Percentiles rank a stretch among this genome's conserved stretches.
These are phyloP conservation scores for Nemania sp. DNA, from an alignment of 2,329 filamentous ascomycete genomes.

Conservation along the genomic window DNA sequence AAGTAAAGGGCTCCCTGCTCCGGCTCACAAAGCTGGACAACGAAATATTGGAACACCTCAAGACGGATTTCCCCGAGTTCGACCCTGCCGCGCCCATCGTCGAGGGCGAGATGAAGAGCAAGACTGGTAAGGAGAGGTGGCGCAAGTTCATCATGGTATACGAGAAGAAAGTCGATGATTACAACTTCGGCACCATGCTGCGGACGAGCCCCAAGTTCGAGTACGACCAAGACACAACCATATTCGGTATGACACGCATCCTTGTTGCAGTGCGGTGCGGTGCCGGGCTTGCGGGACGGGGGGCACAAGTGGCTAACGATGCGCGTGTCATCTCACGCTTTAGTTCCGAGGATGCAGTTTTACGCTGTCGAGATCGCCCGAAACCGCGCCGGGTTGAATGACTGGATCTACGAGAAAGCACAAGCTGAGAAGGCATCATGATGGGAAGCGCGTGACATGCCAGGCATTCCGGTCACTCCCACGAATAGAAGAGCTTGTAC, in stretches of 20 bases:
- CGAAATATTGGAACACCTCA: slow-evolving; percentile 90
- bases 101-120: slow-evolving; percentile 98
- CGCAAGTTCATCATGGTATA: slow-evolving; percentile 92
- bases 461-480: not conserved
- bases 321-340: slow-evolving; percentile 25
- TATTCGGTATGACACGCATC: slow-evolving; percentile 69
- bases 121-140: slow-evolving; percentile 91
- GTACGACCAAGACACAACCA: slow-evolving; percentile 86
- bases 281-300: slow-evolving; percentile 40
- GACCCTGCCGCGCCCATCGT: slow-evolving; percentile 79
- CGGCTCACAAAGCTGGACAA: slow-evolving; percentile 94
- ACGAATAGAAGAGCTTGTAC: not conserved
- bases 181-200: slow-evolving; percentile 96
- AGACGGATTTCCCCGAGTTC: slow-evolving; percentile 88
- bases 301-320: slow-evolving; percentile 38
- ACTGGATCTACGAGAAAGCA: slow-evolving; percentile 92
- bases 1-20: slow-evolving; percentile 83
- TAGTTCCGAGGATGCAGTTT: slow-evolving; percentile 71
- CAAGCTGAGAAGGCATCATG: slow-evolving; percentile 53
- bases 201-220: slow-evolving; percentile 77
- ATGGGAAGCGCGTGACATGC: not conserved
- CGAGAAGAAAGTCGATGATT: slow-evolving; percentile 94
- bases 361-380: slow-evolving; percentile 78
- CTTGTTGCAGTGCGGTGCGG: not conserved
- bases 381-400: slow-evolving; percentile 88